Base-by-base conservation (phyloP, 345 rosid species). In the Eucalyptus erythrocorys region DNA sequence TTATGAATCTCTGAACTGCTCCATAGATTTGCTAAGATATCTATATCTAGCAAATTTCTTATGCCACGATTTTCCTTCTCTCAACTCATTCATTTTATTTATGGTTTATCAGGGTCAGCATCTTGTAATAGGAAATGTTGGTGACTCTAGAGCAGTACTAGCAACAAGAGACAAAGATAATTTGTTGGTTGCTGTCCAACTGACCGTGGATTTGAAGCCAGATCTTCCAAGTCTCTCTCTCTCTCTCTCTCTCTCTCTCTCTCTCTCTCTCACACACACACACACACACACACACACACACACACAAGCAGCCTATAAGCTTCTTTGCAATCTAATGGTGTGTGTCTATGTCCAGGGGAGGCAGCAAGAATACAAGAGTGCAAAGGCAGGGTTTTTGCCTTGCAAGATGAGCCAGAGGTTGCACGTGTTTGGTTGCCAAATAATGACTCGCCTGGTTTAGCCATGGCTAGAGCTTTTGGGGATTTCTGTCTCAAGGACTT, bases 391-490 rank as follows among this genome's bases (percentile, higher is more conserved):
- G 99, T 97, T 90, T 97, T 97, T 92, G 98, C 99, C 40, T 92
- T 97, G 91, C 99, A 95, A 92, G 99, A 97, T 59, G 99, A 97
- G 92, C 99, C 99, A 21, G 99, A 97, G 93, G 99, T 97, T 88
- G 97, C 99, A 87, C 97, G 99, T 89, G 98, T 97, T 84, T 97
- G 99, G 99, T 92, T 97, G 93, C 99, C 99, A 84, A 95, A 96
- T 91, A 96, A 94, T 19, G 96, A 97, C 89, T 96, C 99, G 61
- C 99, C 99, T 86, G 99, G 99, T 89, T 92, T 97, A 91, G 99
- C 99, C 53, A 97, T 97, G 99, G 98, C 99, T 86, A 94, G 99
- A 94, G 99, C 99, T 90, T 96, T 97, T 92, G 99, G 99, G 24
- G 99, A 97, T 91, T 97, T 97, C 91, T 97, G 99, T 92, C 95